Conservation (phyloP, 2,329 filamentous ascomycete species). For the Arthrobotrys sinensis region DNA sequence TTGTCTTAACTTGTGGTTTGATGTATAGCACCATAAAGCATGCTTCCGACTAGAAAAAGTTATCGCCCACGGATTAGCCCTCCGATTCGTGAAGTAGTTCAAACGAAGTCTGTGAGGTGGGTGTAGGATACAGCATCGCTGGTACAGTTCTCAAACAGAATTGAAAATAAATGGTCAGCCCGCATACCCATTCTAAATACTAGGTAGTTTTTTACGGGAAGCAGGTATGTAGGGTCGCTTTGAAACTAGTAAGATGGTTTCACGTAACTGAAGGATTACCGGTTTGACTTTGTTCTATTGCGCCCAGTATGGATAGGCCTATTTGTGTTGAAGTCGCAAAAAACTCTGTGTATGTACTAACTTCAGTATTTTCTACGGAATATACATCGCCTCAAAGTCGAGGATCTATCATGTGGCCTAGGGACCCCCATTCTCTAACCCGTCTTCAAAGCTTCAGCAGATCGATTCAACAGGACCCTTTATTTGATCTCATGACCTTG, state of each 20-base stretch:
- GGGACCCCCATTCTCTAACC: slow-evolving; percentile 1
- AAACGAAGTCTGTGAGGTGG: no score
- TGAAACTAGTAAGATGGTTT: not conserved
- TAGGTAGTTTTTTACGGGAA: no score
- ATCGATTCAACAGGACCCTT: slow-evolving; percentile 23
- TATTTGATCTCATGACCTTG: slow-evolving; percentile 19
- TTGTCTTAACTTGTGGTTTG: no score
- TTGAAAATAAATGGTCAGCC: no score
- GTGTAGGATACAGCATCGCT: no score
- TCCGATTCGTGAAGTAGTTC: no score
- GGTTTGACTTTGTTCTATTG: not conserved
- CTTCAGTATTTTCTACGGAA: not conserved
- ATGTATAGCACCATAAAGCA: no score
- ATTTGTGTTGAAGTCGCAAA: slow-evolving; percentile 13
- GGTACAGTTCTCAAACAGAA: no score
- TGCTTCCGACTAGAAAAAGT: no score
- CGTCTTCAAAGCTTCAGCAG: slow-evolving; percentile 19
- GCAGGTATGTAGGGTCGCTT: no score
- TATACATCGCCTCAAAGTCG: not conserved
- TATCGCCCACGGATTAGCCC: no score
- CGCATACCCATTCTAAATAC: no score
- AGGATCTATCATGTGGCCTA: slow-evolving; percentile 9
- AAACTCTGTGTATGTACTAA: not conserved
- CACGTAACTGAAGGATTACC: not conserved
- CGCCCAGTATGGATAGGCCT: not conserved